Evolutionary conservation across 257 asterid species (phyloP), one percentile per base, ranked within the genome.

Genomic region (Cordia subcordata): DNA sequence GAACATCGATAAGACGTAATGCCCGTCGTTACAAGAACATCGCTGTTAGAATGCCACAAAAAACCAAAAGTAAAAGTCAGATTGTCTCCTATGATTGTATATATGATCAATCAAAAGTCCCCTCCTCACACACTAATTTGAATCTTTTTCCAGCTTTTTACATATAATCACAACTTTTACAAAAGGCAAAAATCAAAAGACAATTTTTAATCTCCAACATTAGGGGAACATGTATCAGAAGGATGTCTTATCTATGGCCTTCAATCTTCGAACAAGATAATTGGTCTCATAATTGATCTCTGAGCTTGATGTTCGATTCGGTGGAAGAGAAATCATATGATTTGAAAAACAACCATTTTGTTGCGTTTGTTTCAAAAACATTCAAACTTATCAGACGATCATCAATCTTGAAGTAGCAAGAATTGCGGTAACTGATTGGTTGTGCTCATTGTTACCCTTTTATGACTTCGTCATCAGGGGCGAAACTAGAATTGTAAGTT

Each of bases 251-350:
- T 55, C 35, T 52, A 49, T 72, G 60, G 50, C 55, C 53, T 21
- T 52, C 49, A 55, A 22, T 47, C 46, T n/a, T 56, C 55, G 53
- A 59, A 59, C 64, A 55, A 62, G 37, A 67, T 14, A 42, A 42
- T 42, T 10, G 15, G 4, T 59, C 53, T 65, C 66, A 65, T 33
- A 56, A 22, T 20, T 74, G 69, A 68, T 78, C 56, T 68, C 75
- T 71, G 60, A 67, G 67, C 57, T 70, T 23, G 52, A 61, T 67
- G 70, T 78, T 70, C 39, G 66, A n/a, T 47, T 19, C 12, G 27
- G 42, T 9, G 52, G 8, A 10, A 13, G 38, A 19, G 5, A 10
- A 1, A 42, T 10, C 4, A 27, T 27, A 27, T 27, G 35, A 27
- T 27, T 27, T 6, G 44, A 42, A 11, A 42, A 42, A 42, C 15